Conservation (phyloP, 192 early-diverging fungal genomes). For the Umbelopsis vinacea region DNA sequence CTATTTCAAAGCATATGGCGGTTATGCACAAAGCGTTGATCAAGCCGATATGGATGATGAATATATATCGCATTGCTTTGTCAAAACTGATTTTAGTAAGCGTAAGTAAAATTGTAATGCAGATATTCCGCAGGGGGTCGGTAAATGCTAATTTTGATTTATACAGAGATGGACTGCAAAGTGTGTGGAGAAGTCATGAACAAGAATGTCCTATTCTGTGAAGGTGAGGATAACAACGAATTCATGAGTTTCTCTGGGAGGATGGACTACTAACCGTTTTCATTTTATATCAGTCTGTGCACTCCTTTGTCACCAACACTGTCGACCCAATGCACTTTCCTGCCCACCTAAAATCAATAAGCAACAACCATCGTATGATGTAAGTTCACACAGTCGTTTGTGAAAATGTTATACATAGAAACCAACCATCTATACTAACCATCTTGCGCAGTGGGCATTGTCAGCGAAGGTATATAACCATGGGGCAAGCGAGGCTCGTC, state of each 20-base stretch:
- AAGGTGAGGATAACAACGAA: constrained; percentile 43
- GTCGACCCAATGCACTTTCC: constrained; percentile 34
- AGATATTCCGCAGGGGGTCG: too few species aligned
- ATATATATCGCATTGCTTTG: constrained; percentile 50
- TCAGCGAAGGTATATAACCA: constrained; percentile 42
- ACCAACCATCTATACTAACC: too few species aligned
- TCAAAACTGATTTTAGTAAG: constrained; percentile 61
- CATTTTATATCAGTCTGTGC: constrained; percentile 27
- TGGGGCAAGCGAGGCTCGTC: constrained; percentile 3
- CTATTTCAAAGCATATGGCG: constrained; percentile 8
- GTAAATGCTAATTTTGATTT: background rate
- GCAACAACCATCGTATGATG: constrained; percentile 43
- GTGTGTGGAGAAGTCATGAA: constrained; percentile 51
- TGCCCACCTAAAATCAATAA: constrained; percentile 43
- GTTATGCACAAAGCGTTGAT: constrained; percentile 18
- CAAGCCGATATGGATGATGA: background rate
- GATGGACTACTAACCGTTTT: background rate
- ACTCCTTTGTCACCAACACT: constrained; percentile 46
- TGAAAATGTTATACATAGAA: background rate
- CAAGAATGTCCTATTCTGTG: constrained; percentile 56
- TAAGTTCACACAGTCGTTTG: constrained; percentile 9
- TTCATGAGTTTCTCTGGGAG: too few species aligned
- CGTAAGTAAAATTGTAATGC: constrained; percentile 38
- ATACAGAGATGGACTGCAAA: constrained; percentile 53
- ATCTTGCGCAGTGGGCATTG: constrained; percentile 36